A percentile compares a stretch with the other conserved stretches of the same genome.
These are phyloP conservation scores for Nigrospora osmanthi DNA, from an alignment of 2,329 filamentous ascomycete species.

Conservation along the genomic window DNA sequence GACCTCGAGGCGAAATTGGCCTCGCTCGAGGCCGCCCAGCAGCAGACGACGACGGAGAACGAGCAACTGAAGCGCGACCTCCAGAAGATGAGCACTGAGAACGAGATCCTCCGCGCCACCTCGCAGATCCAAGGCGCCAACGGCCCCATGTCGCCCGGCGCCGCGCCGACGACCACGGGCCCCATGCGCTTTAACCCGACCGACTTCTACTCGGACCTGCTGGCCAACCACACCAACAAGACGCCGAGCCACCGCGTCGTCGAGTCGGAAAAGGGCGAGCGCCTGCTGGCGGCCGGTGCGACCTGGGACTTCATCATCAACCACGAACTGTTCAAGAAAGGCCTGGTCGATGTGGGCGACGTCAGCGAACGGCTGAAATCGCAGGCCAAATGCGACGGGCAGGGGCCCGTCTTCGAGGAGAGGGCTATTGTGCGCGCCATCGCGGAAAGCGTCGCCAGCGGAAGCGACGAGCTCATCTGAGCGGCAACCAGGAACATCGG, in stretches of 20 bases:
- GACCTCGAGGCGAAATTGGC: constrained; percentile 84
- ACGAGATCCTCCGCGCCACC: constrained; percentile 84
- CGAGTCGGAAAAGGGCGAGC: constrained; percentile 57
- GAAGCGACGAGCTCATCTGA: constrained; percentile 68
- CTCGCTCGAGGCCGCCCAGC: constrained; percentile 65
- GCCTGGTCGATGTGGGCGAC: constrained; percentile 71
- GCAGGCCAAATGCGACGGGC: constrained; percentile 73
- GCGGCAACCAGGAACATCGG: background rate
- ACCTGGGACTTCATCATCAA: constrained; percentile 86
- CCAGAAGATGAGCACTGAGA: constrained; percentile 79
- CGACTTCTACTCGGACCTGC: constrained; percentile 60
- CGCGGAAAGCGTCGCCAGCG: constrained; percentile 66
- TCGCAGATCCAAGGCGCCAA: constrained; percentile 33
- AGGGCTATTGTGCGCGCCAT: constrained; percentile 65
- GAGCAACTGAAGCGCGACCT: constrained; percentile 78
- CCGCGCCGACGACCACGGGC: constrained; percentile 47
- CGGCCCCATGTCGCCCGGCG: constrained; percentile 33
- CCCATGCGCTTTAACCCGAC: constrained; percentile 65
- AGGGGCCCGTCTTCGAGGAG: constrained; percentile 83
- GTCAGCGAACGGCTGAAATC: constrained; percentile 74
- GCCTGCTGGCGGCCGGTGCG: constrained; percentile 65
- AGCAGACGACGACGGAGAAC: constrained; percentile 71
- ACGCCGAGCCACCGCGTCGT: constrained; percentile 61
- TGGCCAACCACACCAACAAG: constrained; percentile 55
- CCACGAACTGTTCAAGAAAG: constrained; percentile 68